These are phyloP conservation scores for Ettlia oleoabundans DNA, from an alignment of 139 green algal species.

Conservation along the genomic window DNA sequence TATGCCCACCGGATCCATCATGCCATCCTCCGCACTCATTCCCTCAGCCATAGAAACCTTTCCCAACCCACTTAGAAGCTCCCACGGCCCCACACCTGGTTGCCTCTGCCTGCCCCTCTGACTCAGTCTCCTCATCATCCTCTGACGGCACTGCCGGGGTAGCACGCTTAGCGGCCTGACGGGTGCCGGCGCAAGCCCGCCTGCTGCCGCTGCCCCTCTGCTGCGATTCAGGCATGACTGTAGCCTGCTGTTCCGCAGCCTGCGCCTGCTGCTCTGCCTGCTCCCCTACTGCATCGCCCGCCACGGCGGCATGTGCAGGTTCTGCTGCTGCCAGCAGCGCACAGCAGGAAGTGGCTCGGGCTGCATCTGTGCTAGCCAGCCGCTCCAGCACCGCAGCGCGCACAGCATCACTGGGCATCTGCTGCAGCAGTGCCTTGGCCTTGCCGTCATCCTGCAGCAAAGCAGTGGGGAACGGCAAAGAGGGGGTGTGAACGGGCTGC, in stretches of 20 bases:
- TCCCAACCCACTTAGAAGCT: not conserved
- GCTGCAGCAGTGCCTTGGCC: too few species aligned
- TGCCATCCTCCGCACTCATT: too few species aligned
- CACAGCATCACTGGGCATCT: too few species aligned
- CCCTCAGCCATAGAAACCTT: too few species aligned
- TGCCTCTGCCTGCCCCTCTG: not conserved
- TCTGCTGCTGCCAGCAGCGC: too few species aligned
- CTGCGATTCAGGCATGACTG: not conserved
- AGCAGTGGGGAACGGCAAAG: too few species aligned
- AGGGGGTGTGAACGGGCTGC: too few species aligned
- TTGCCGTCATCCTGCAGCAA: too few species aligned
- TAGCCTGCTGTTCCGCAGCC: not conserved
- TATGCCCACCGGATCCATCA: too few species aligned
- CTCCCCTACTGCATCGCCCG: not conserved
- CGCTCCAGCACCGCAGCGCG: too few species aligned
- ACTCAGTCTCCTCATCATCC: conserved; percentile 3
- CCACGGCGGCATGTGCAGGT: too few species aligned
- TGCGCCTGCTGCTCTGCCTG: not conserved
- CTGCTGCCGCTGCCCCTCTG: not conserved
- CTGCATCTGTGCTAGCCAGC: too few species aligned
- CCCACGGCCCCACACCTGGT: not conserved
- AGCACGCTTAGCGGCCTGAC: not conserved
- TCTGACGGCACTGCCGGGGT: not conserved
- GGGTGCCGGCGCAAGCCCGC: not conserved
- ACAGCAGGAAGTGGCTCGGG: not conserved